Percentiles rank a stretch among this genome's conserved stretches.
Evolutionary conservation across 106 monocot genomes (phyloP).

Genomic region (Dioscorea dumetorum): DNA sequence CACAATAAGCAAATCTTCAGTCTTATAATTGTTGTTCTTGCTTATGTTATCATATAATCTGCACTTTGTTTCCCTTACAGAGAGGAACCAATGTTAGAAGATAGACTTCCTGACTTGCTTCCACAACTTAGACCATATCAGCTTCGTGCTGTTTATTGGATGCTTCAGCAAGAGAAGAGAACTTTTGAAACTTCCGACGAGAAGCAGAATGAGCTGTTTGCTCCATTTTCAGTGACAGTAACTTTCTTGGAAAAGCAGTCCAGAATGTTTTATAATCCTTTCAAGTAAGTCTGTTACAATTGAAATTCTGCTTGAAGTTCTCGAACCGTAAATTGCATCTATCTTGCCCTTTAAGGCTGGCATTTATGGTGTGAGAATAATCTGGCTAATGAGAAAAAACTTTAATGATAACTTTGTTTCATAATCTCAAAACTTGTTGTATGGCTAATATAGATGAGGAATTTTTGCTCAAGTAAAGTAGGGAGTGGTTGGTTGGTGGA

Average conservation of each 20-base stretch:
- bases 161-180: conserved; percentile 79
- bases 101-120: conserved; percentile 61
- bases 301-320: conserved; percentile 1
- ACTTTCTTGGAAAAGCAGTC: conserved; percentile 43
- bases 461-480: no score
- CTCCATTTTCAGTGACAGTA: conserved; percentile 71
- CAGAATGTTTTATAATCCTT: conserved; percentile 91
- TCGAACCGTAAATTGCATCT: no score
- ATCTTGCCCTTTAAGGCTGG: no score
- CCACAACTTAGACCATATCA: conserved; percentile 88
- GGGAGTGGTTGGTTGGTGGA: no score
- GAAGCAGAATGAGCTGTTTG: conserved; percentile 11
- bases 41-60: not conserved
- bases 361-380: no score
- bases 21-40: not conserved
- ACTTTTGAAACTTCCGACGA: conserved; percentile 9
- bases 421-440: no score
- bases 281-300: conserved; percentile 51
- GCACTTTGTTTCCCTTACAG: conserved; percentile 28
- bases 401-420: no score
- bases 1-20: no score
- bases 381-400: no score
- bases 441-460: no score
- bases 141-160: conserved; percentile 86
- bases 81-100: conserved; percentile 58